Base-by-base conservation (phyloP, 2,329 filamentous ascomycete species). In the Claviceps lovelessii region DNA sequence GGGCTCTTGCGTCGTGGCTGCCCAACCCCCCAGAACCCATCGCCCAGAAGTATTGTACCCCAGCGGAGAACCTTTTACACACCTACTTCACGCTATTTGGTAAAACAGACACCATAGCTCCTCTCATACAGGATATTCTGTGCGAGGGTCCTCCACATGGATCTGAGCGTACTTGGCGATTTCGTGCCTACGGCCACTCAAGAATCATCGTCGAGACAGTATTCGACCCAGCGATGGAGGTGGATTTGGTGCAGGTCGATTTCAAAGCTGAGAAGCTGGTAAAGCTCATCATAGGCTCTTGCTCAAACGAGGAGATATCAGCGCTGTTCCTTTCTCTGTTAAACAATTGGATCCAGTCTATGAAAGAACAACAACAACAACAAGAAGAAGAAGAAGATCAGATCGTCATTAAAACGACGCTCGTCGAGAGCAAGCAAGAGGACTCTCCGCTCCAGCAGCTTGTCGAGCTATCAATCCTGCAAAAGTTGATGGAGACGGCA, bases 401-500 rank as follows among this genome's bases (percentile, higher is more conserved):
- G 4, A 54, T 57, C 3, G 60, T 57, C 8, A 63, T 62, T 54
- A 63, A 65, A n/a, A 58, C 64, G 5, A 56, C 63, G 4, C 56
- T 70, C 6, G 59, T 61, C 10, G 61, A 68, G 10, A 42, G 45
- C 31, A 33, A 31, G 23, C 23, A 64, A 70, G 2, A 60, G 70
- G 1, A 60, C 68, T 73, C 79, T 49, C 70, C 77, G 0, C 56
- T 80, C 3, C 63, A 63, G 5, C 72, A 74, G 4, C 68, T 89
- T 1, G 66, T 77, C 6, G 75, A 85, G 58, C 73, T 82, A 5
- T 81, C 81, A 51, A 67, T 87, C 0, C 72, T 88, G 8, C 82
- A 86, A 61, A 77, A 76, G 39, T 75, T 89, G 68, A 80, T 88
- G 66, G 77, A 79, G 29, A 75, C 72, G 49, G 76, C 84, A 49